These are phyloP conservation scores for Rhodotorula mucilaginosa DNA, from an alignment of 1,284 basidiomycete genomes.

Conservation along the genomic window DNA sequence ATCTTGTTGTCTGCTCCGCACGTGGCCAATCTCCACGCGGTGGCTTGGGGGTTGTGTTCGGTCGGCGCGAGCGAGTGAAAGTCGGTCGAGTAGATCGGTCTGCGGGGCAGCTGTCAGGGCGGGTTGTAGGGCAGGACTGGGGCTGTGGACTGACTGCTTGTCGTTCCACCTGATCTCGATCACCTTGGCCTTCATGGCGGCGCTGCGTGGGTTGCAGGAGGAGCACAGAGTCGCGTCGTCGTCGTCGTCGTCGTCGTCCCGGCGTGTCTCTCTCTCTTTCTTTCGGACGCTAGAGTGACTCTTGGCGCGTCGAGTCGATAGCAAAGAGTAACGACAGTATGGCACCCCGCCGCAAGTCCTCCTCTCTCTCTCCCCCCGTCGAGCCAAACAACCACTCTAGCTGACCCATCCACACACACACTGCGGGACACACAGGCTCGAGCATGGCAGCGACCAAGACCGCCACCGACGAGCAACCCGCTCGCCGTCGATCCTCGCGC, in stretches of 20 bases:
- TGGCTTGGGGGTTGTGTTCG: constrained; percentile 51
- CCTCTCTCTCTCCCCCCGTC: not conserved
- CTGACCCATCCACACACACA: not conserved
- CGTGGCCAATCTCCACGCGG: constrained; percentile 83
- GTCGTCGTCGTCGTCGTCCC: not conserved
- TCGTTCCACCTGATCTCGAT: constrained; percentile 94
- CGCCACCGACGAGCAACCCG: not conserved
- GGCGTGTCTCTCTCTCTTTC: no score
- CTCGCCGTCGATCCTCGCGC: constrained; percentile 43
- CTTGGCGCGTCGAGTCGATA: no score
- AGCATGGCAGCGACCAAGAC: constrained; percentile 3
- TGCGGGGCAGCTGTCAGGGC: not conserved
- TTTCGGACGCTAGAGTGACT: no score
- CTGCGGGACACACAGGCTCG: constrained; percentile 5
- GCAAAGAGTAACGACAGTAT: not conserved
- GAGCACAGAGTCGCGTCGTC: not conserved
- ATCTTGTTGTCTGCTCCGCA: constrained; percentile 97
- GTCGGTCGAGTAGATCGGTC: constrained; percentile 89
- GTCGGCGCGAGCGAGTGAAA: constrained; percentile 67
- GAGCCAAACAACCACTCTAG: not conserved
- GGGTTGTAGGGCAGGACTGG: constrained; percentile 46
- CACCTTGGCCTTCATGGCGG: constrained; percentile 28
- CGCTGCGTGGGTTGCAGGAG: not conserved
- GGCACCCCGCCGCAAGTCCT: constrained; percentile 19
- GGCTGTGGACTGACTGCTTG: constrained; percentile 53